Evolutionary conservation across 1,284 basidiomycete genomes (phyloP), one percentile per base, ranked within the genome.

Genomic region (Naganishia albida): DNA sequence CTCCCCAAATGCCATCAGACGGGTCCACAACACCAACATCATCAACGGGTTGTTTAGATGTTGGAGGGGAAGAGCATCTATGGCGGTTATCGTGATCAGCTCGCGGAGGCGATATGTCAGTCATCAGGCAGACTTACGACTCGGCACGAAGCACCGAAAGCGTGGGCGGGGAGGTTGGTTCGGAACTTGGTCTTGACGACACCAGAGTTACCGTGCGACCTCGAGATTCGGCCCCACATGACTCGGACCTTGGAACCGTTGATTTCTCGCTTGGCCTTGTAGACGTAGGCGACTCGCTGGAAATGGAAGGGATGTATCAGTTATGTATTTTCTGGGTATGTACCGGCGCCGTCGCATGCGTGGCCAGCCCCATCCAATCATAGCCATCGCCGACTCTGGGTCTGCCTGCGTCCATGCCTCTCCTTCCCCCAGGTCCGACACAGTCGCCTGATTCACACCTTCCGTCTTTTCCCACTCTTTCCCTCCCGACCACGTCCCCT

Each of bases 181-280:
- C 85, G 85, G 88, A 99, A 99, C 86, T 98, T 97, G 83, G 90
- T 88, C 83, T 95, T 95, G 77, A 98, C 95, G 74, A 93, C 93
- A 78, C 95, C 96, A 72, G 88, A 91, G 83, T 88, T 91, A 73
- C 95, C 93, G 82, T 96, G 93, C 75, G 92, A 85, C 77, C 92
- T 89, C 70, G 93, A 92, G 72, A 95, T 87, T 75, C 91, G 91
- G 74, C 90, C 48, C 53, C 62, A 55, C 84, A 97, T 94, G 71
- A 97, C 92, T 73, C 93, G 90, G 78, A 96, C 84, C 82, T 93
- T 93, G 74, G 90, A 90, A 70, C 93, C 93, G 80, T 89, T 88
- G 71, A 94, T 86, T 82, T 92, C 90, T 78, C 87, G 86, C 85
- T 95, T 93, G 70, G 92, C 93, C 80, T 88, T 89, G 88, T 99